These are phyloP conservation scores for Fusarium sp. DNA, from an alignment of 2,329 filamentous ascomycete species.

Conservation along the genomic window DNA sequence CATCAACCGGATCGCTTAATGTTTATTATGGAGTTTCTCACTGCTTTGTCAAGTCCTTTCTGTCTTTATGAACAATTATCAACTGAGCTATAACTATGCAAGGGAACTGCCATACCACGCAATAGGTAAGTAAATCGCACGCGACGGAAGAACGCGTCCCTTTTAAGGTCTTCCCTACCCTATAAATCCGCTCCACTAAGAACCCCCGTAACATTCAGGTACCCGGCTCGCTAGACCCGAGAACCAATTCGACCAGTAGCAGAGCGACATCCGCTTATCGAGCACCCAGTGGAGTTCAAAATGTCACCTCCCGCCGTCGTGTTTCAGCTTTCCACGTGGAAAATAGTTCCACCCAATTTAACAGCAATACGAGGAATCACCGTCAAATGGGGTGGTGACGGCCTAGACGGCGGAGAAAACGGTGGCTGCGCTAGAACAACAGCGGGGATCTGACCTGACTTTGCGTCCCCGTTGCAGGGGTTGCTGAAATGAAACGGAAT, in stretches of 20 bases:
- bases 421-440: conserved; percentile 4
- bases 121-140: background rate
- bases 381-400: background rate
- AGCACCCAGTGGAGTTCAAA: background rate
- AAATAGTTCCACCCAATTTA: background rate
- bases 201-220: background rate
- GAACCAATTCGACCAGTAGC: background rate
- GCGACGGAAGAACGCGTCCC: background rate
- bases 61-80: background rate
- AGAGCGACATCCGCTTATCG: background rate
- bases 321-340: background rate
- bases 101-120: no score
- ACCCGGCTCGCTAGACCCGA: background rate
- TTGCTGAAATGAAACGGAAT: background rate
- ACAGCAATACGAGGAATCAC: background rate
- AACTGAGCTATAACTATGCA: background rate
- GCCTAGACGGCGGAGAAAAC: background rate
- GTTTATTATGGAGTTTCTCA: fast-evolving
- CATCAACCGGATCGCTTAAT: background rate
- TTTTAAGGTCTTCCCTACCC: background rate
- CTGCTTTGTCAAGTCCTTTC: no score
- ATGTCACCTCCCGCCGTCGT: background rate
- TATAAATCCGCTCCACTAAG: background rate
- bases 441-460: background rate
- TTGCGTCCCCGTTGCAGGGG: background rate